Percentiles rank a stretch among this genome's conserved stretches.
Evolutionary conservation across 345 rosid species (phyloP).

Genomic region (Eucalyptus cloeziana): DNA sequence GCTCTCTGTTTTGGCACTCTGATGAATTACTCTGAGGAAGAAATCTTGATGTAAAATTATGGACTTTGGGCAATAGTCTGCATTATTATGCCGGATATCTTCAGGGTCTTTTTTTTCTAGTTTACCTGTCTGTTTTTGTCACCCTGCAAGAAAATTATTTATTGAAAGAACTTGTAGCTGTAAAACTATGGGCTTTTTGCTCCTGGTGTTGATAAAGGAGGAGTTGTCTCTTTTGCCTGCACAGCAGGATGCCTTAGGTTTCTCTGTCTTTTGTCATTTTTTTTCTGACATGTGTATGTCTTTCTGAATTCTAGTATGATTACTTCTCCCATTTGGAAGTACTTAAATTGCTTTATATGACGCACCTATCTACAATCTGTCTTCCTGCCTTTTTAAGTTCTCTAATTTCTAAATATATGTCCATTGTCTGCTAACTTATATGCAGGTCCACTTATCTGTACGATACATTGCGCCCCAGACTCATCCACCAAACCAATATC

Average conservation of each 20-base stretch:
- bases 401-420: background rate
- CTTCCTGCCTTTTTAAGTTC: background rate
- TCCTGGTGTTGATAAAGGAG: background rate
- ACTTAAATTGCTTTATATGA: background rate
- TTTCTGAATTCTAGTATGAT: background rate
- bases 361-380: background rate
- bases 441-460: conserved; percentile 83
- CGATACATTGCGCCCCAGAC: conserved; percentile 88
- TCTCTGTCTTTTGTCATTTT: background rate
- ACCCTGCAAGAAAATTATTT: background rate
- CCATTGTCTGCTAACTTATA: background rate
- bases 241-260: background rate
- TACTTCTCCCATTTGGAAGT: background rate
- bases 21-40: background rate
- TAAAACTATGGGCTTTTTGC: background rate
- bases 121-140: background rate
- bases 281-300: background rate
- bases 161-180: background rate
- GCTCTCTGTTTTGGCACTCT: background rate
- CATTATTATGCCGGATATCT: background rate
- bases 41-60: background rate
- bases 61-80: background rate
- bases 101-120: background rate
- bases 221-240: background rate
- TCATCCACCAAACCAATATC: conserved; percentile 78